Evolutionary conservation across 441 rosid genomes (phyloP).

Genomic region (Gossypium armourianum): DNA sequence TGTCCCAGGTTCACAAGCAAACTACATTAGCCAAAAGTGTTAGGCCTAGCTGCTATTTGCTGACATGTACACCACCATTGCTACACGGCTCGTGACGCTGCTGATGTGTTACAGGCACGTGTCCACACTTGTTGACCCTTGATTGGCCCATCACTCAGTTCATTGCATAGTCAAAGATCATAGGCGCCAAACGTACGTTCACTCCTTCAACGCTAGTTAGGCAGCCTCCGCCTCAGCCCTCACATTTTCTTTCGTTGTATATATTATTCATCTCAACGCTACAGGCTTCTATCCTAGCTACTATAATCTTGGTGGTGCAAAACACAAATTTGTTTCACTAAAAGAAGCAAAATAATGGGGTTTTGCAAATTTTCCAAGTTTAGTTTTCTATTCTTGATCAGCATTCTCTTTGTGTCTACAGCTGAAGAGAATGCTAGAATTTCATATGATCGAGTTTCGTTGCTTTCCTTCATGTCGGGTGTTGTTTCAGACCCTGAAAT

Average conservation of each 20-base stretch:
- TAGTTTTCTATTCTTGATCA: slow-evolving; percentile 24
- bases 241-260: neutral
- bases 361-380: slow-evolving; percentile 27
- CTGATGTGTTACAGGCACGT: slow-evolving; percentile 19
- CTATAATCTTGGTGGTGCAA: neutral
- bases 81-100: neutral
- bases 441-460: slow-evolving; percentile 32
- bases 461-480: slow-evolving; percentile 46
- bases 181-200: slow-evolving; percentile 37
- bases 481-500: slow-evolving; percentile 43
- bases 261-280: slow-evolving; percentile 6
- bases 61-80: slow-evolving; percentile 37
- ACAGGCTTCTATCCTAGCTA: neutral
- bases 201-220: slow-evolving; percentile 48
- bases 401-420: slow-evolving; percentile 21
- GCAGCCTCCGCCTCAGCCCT: slow-evolving; percentile 38
- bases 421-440: slow-evolving; percentile 22
- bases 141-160: neutral
- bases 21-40: slow-evolving; percentile 11
- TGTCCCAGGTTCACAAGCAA: slow-evolving; percentile 21
- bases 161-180: slow-evolving; percentile 33
- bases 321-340: neutral
- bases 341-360: slow-evolving; percentile 24
- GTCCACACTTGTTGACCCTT: slow-evolving; percentile 20
- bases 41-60: slow-evolving; percentile 28